Conservation (phyloP, 495 filamentous ascomycete genomes). For the Hypomontagnella submonticulosa region DNA sequence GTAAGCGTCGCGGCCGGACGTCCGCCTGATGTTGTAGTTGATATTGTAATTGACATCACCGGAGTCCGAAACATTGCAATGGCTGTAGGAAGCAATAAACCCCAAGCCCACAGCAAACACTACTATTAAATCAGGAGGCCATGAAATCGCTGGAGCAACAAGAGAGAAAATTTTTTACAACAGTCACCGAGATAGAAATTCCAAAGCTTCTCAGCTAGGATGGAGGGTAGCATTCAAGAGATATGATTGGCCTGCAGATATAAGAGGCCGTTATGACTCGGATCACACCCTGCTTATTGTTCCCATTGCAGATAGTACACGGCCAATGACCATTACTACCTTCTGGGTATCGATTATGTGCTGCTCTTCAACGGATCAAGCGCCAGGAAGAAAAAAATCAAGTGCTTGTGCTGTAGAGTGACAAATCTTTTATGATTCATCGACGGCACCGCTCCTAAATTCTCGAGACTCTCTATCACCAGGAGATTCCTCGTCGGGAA, state of each 20-base stretch:
- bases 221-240: conserved; percentile 5
- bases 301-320: conserved; percentile 12
- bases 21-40: conserved; percentile 38
- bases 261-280: background rate
- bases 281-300: conserved; percentile 31
- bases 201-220: conserved; percentile 8
- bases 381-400: background rate
- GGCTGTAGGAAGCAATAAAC: conserved; percentile 1
- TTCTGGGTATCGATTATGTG: conserved; percentile 12
- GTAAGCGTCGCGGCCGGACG: conserved; percentile 33
- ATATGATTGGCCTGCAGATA: conserved; percentile 1
- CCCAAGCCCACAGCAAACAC: conserved; percentile 7
- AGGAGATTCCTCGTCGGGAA: conserved; percentile 53
- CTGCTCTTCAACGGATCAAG: background rate
- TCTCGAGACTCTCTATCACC: conserved; percentile 8
- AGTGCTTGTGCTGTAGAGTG: conserved; percentile 1
- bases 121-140: conserved; percentile 12
- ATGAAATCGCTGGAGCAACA: conserved; percentile 1
- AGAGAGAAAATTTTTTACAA: conserved; percentile 5
- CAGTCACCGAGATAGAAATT: conserved; percentile 22
- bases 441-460: conserved; percentile 8
- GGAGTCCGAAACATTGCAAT: conserved; percentile 33
- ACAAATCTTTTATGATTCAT: conserved; percentile 26
- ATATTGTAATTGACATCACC: conserved; percentile 39
- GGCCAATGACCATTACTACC: conserved; percentile 17